Evolutionary conservation across 192 early-diverging fungal genomes (phyloP), one percentile per base, ranked within the genome.

Genomic region (Coemansia sp.): DNA sequence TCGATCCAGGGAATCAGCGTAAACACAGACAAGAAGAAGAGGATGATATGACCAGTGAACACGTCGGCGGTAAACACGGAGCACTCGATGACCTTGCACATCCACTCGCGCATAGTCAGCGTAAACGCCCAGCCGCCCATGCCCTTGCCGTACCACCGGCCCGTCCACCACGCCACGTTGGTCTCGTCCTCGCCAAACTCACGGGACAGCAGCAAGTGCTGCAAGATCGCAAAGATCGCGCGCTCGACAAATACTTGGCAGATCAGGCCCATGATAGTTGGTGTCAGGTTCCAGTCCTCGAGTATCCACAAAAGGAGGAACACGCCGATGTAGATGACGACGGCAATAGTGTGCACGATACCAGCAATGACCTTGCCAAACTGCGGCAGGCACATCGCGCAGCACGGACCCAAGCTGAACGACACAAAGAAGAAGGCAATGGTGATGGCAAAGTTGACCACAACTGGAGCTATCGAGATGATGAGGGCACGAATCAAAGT

Each of bases 161-260:
- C 93, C 7, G 91, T 92, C 93, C 93, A 94, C 93, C 93, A 94
- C 21, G 90, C 93, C 48, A 89, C 84, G 70, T 94, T 94, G 19
- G 90, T 85, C 78, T 90, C 90, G 74, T 93, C 91, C 73, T 91
- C 88, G 66, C 91, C 90, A 85, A 93, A 89, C 81, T 94, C 93
- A 45, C 93, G 87, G 57, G 93, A 88, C 63, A 94, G 75, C 69
- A 90, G 88, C 41, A 91, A 62, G 25, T 86, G 81, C 64, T 88
- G 86, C 62, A 92, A 62, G n/a, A 90, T 64, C 42, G 89, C 90
- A 79, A 92, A 88, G 25, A 90, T 66, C 41, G 89, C 89, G 5
- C 89, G 85, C 75, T 92, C 89, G 12, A 93, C 81, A 63, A 86
- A 87, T 55, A 88, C 80, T 10, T 86, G 84, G 32, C 87, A 83